These are phyloP conservation scores for Cladophialophora immunda DNA, from an alignment of 2,329 filamentous ascomycete genomes.

Conservation along the genomic window DNA sequence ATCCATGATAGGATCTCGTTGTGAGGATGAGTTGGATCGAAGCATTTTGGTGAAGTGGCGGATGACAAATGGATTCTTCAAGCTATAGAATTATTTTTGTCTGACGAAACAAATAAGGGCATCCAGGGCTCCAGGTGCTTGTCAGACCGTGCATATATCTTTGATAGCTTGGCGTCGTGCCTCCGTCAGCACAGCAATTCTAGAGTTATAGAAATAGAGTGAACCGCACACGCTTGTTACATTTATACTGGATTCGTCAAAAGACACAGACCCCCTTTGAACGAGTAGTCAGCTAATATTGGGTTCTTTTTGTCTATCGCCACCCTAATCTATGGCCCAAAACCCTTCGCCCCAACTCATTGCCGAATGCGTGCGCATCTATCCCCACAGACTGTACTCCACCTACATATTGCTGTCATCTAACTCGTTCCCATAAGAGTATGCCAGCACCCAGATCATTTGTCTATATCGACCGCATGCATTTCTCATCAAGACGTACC, in stretches of 20 bases:
- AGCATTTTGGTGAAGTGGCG: background rate
- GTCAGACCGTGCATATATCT: background rate
- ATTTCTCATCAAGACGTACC: background rate
- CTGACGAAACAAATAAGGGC: background rate
- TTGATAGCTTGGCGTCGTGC: background rate
- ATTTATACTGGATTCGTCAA: background rate
- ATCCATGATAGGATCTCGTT: slow-evolving; percentile 12
- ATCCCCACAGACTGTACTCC: background rate
- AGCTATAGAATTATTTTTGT: background rate
- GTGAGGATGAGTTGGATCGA: background rate
- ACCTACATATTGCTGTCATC: background rate
- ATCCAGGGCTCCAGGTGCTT: background rate
- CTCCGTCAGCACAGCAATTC: background rate
- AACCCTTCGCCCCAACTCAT: background rate
- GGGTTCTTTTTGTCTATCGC: slow-evolving; percentile 21
- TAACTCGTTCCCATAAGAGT: background rate
- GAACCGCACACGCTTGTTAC: background rate
- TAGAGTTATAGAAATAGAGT: background rate
- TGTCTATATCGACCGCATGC: background rate
- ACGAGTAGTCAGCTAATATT: background rate
- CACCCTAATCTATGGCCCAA: slow-evolving; percentile 8
- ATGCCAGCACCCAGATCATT: background rate
- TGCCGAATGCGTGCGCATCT: background rate
- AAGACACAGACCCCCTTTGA: background rate
- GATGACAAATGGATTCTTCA: background rate